Evolutionary conservation across 257 asterid species (phyloP).

Genomic region (Scutellaria galericulata): DNA sequence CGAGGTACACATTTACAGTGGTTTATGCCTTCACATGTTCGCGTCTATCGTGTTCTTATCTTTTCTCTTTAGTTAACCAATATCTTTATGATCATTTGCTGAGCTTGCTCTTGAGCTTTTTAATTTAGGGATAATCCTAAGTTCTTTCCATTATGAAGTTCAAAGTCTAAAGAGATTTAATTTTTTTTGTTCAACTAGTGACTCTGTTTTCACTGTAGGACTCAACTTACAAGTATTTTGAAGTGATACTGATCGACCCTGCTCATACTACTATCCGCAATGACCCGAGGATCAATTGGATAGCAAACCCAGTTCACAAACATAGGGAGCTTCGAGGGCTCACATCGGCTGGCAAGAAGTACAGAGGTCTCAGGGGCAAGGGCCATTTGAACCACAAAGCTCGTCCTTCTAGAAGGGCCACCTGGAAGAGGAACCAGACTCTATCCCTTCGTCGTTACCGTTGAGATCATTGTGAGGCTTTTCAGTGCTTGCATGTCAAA

Average conservation of each 20-base stretch:
- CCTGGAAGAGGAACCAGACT: slow-evolving; percentile 37
- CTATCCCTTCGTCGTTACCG: slow-evolving; percentile 36
- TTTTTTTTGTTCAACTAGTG: neutral
- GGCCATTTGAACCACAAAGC: slow-evolving; percentile 36
- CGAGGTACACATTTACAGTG: slow-evolving; percentile 11
- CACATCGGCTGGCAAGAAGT: slow-evolving; percentile 39
- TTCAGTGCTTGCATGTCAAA: neutral
- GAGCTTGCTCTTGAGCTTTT: neutral
- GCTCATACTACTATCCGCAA: slow-evolving; percentile 34
- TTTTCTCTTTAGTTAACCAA: neutral
- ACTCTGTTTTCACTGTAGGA: slow-evolving; percentile 20
- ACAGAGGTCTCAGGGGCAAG: slow-evolving; percentile 35
- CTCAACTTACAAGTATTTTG: slow-evolving; percentile 36
- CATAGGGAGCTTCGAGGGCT: slow-evolving; percentile 36
- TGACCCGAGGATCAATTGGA: slow-evolving; percentile 39
- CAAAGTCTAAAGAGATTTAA: neutral
- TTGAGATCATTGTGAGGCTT: slow-evolving; percentile 14
- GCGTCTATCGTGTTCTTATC: neutral
- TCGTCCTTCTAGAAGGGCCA: slow-evolving; percentile 35
- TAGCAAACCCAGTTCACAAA: slow-evolving; percentile 34
- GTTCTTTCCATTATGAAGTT: neutral
- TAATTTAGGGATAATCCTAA: neutral
- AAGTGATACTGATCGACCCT: slow-evolving; percentile 34
- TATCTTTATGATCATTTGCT: neutral
- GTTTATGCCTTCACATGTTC: too few species aligned